Evolutionary conservation across 1,284 basidiomycete species (phyloP), one percentile per base, ranked within the genome.

Genomic region (Boletellus deceptivus): DNA sequence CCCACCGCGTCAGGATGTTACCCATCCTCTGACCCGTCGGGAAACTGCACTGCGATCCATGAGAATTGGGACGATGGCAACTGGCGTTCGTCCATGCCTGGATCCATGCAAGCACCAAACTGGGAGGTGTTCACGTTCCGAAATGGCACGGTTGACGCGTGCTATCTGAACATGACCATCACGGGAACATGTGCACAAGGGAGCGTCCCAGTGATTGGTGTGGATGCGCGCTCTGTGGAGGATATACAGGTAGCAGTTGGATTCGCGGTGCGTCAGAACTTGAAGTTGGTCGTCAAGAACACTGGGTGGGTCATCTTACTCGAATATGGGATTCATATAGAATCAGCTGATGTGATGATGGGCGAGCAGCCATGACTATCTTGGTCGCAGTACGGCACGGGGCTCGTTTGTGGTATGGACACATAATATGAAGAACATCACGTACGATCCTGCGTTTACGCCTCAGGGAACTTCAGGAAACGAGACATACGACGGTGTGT

Each of bases 201-300:
- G 6, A 52, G 53, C 2, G 52, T 61, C 1, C 59, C 60, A 0
- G 43, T 57, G 10, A 48, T 61, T 13, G 53, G 60, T 6, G 50
- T 62, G 1, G 55, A 58, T 13, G 75, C 70, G 0, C 67, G 70
- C 6, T 61, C 50, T 0, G 62, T 64, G 7, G 53, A 49, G 16
- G 74, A 76, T 53, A 59, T 79, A 5, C 72, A 75, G 52, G 71
- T 68, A 35, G 74, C 57, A 3, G 45, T 65, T 5, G 36, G 17
- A 1, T 63, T 64, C 44, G 49, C 74, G 0, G 65, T 56, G 9
- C 54, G 64, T 35, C 64, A 75, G 44, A 74, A 77, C 50, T 59
- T 78, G 20, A 72, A 71, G 8, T 53, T 78, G 4, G 72, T 73
- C 0, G 64, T 80, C n/a, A 80, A 79, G 59, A 76, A 75, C 48